Percentiles rank a stretch among this genome's conserved stretches.
Evolutionary conservation across 1,139 yeast species (phyloP).

Genomic region (Pichia sp.): DNA sequence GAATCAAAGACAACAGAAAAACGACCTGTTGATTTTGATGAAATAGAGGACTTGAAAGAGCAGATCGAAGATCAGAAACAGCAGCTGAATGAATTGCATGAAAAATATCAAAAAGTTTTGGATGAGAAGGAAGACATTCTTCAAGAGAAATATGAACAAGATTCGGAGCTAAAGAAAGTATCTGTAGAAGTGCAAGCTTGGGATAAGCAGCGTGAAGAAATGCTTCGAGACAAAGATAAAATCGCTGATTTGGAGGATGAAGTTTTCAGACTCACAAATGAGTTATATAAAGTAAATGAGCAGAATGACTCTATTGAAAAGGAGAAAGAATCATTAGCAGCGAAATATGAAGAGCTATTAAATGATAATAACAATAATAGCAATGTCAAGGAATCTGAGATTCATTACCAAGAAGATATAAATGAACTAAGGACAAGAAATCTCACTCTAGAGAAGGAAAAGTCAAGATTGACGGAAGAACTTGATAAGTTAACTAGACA

Average conservation of each 20-base stretch:
- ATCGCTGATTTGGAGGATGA: background rate
- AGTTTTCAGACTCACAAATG: background rate
- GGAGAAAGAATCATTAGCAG: conserved; percentile 3
- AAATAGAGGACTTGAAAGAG: conserved; percentile 6
- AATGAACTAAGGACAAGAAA: conserved; percentile 4
- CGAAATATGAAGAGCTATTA: conserved; percentile 6
- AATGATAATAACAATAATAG: conserved; percentile 8
- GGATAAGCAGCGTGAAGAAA: background rate
- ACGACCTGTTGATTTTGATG: background rate
- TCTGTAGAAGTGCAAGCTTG: background rate
- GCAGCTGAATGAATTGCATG: background rate
- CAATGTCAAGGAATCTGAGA: background rate
- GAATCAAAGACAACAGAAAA: background rate
- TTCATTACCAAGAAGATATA: background rate
- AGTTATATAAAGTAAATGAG: conserved; percentile 12
- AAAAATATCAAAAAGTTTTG: conserved; percentile 4
- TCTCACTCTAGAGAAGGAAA: conserved; percentile 7
- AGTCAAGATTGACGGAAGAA: conserved; percentile 14
- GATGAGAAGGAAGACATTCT: conserved; percentile 12
- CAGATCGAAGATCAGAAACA: conserved; percentile 8
- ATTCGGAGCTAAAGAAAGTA: conserved; percentile 16
- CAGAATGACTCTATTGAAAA: conserved; percentile 10
- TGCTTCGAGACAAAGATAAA: background rate
- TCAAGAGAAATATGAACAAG: conserved; percentile 12
- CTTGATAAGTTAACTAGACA: conserved; percentile 10